Evolutionary conservation across 1,284 basidiomycete species (phyloP).

Genomic region (Coniophora puteana): DNA sequence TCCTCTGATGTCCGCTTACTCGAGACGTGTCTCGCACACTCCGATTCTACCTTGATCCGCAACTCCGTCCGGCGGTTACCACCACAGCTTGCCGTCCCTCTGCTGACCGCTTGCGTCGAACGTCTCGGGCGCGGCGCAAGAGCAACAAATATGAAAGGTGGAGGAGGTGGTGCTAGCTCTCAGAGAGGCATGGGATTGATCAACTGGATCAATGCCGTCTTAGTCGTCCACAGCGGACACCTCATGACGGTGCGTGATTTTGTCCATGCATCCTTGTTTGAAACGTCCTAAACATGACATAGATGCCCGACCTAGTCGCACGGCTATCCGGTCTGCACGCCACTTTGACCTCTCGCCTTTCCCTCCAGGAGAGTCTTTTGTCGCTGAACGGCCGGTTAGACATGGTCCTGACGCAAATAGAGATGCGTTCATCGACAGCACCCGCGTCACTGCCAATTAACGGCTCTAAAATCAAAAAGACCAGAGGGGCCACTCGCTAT

Average conservation of each 20-base stretch:
- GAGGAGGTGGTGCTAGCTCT: slow-evolving; percentile 80
- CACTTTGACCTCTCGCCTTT: slow-evolving; percentile 76
- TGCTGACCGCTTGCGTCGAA: slow-evolving; percentile 89
- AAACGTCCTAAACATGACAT: slow-evolving; percentile 18
- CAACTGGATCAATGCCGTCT: slow-evolving; percentile 85
- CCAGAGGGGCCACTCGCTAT: slow-evolving; percentile 50
- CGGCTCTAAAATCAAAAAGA: slow-evolving; percentile 23
- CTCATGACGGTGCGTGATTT: slow-evolving; percentile 81
- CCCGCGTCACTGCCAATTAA: slow-evolving; percentile 50
- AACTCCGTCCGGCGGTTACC: slow-evolving; percentile 89
- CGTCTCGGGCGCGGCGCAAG: slow-evolving; percentile 79
- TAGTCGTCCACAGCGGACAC: slow-evolving; percentile 88
- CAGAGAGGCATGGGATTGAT: slow-evolving; percentile 84
- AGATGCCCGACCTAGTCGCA: slow-evolving; percentile 85
- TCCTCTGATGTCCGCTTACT: slow-evolving; percentile 89
- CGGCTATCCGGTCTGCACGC: slow-evolving; percentile 83
- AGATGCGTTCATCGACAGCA: slow-evolving; percentile 68
- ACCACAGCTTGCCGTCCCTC: slow-evolving; percentile 84
- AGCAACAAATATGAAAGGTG: slow-evolving; percentile 71
- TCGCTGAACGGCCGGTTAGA: slow-evolving; percentile 89
- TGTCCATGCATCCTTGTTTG: slow-evolving; percentile 8
- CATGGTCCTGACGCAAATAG: slow-evolving; percentile 91
- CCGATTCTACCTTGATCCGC: slow-evolving; percentile 76
- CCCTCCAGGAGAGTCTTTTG: slow-evolving; percentile 82
- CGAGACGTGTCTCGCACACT: slow-evolving; percentile 87